Evolutionary conservation across 2,329 filamentous ascomycete species (phyloP).

Genomic region (Thelonectria olida): DNA sequence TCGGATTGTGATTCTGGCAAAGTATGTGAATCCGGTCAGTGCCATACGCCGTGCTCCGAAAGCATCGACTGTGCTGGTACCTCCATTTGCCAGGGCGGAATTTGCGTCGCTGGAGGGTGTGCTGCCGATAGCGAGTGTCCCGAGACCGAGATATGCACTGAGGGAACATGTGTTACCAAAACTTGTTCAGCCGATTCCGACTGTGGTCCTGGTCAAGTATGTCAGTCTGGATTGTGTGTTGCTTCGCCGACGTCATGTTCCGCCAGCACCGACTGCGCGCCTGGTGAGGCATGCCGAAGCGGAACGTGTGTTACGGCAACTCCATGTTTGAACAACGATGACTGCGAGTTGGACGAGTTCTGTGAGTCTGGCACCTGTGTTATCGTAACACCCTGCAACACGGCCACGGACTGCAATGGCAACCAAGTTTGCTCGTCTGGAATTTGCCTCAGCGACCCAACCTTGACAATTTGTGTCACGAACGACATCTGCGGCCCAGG

Average conservation of each 20-base stretch:
- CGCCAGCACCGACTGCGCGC: background rate
- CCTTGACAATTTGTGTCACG: background rate
- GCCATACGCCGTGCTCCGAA: background rate
- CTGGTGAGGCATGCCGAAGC: background rate
- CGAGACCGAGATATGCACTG: background rate
- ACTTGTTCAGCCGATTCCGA: background rate
- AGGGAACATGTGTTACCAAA: background rate
- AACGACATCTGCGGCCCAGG: background rate
- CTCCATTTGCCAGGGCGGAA: background rate
- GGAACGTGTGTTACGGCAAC: background rate
- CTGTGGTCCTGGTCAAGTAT: background rate
- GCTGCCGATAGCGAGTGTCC: background rate
- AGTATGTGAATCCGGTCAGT: background rate
- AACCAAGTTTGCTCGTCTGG: background rate
- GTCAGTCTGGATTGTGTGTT: background rate
- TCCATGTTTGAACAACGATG: background rate
- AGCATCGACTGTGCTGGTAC: background rate
- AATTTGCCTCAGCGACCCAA: background rate
- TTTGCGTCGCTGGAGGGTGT: background rate
- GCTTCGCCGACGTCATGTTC: background rate
- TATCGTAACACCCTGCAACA: background rate
- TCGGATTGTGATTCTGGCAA: background rate
- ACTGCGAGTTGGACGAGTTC: constrained; percentile 1
- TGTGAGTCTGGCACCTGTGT: background rate
- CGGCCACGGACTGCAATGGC: background rate